Percentiles rank a stretch among this genome's conserved stretches.
Conservation (phyloP, 164 flowering plant genomes). For the Nymphaea thermarum region DNA sequence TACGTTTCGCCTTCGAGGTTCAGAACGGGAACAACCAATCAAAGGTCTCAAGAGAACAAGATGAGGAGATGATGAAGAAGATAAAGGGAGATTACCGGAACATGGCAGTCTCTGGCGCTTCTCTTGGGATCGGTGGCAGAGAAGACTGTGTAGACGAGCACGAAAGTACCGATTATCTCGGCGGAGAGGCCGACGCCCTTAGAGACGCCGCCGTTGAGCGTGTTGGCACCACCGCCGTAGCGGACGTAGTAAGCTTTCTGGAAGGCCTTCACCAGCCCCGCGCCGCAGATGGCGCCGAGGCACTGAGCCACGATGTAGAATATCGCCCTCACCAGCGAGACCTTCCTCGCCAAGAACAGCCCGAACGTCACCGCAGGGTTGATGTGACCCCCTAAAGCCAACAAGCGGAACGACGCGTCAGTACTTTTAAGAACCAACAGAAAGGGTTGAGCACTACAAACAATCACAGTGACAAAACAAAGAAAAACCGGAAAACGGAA, state of each 20-base stretch:
- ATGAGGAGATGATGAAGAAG: too few species aligned
- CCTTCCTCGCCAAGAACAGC: conserved; percentile 72
- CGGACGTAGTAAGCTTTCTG: conserved; percentile 41
- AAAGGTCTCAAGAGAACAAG: too few species aligned
- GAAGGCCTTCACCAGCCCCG: conserved; percentile 74
- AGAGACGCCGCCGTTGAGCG: conserved; percentile 45
- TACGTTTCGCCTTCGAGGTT: too few species aligned
- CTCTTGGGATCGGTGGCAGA: conserved; percentile 97
- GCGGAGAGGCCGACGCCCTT: conserved; percentile 70
- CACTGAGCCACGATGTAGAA: conserved; percentile 87
- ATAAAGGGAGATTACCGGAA: conserved; percentile 19
- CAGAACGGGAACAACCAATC: too few species aligned
- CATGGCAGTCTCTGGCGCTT: conserved; percentile 87
- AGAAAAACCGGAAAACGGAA: too few species aligned
- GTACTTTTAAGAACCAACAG: too few species aligned
- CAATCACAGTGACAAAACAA: too few species aligned
- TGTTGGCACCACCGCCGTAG: conserved; percentile 76
- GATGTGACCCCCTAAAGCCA: conserved; percentile 57
- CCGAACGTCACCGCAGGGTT: conserved; percentile 62
- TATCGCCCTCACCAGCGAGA: conserved; percentile 59
- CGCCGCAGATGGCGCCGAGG: conserved; percentile 81
- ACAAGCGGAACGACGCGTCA: too few species aligned
- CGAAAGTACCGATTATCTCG: conserved; percentile 92
- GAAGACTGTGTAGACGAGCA: conserved; percentile 97
- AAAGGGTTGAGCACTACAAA: too few species aligned